Evolutionary conservation across 2,329 filamentous ascomycete genomes (phyloP), one percentile per base, ranked within the genome.

Genomic region (Arthrobotrys entomopaga): DNA sequence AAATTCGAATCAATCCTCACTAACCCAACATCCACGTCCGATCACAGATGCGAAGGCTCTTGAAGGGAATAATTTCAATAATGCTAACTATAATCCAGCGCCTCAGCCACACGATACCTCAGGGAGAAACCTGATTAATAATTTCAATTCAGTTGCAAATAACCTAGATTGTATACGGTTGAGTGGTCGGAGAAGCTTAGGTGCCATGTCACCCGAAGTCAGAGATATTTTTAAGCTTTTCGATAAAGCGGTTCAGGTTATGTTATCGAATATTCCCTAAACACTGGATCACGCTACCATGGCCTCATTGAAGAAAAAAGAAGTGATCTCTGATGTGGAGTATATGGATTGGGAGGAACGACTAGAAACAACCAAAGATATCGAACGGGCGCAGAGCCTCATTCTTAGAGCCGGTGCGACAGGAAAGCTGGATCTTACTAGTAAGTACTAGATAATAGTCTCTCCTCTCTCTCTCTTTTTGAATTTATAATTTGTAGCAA

Each of bases 311-410:
- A 46, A 46, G 13, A 46, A 46, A 19, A 46, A 46, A 7, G 42
- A 46, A 46, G 16, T n/a, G 13, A 46, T 46, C 16, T n/a, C 42
- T n/a, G 42, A 46, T 46, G 42, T 46, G 42, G 42, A 46, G 16
- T 46, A 46, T 46, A n/a, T 15, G 42, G 42, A 46, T n/a, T 46
- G 42, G 42, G 42, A 3, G 16, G 42, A 46, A 19, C 42, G 6
- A 5, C 16, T n/a, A 5, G 42, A 15, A 3, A n/a, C 1, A 1
- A n/a, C 13, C 16, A 46, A 13, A 46, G 15, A 46, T 1, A 16
- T 46, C n/a, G 42, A 46, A 19, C 13, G 16, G 15, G 42, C 13
- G 16, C 13, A 46, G n/a, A 46, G 13, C 3, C 1, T 7, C 1
- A 6, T 46, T 19, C 13, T 7, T 15, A 6, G 13, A 19, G 7